Conservation (phyloP, 1,139 yeast species). For the Wickerhamiella pararugosa region DNA sequence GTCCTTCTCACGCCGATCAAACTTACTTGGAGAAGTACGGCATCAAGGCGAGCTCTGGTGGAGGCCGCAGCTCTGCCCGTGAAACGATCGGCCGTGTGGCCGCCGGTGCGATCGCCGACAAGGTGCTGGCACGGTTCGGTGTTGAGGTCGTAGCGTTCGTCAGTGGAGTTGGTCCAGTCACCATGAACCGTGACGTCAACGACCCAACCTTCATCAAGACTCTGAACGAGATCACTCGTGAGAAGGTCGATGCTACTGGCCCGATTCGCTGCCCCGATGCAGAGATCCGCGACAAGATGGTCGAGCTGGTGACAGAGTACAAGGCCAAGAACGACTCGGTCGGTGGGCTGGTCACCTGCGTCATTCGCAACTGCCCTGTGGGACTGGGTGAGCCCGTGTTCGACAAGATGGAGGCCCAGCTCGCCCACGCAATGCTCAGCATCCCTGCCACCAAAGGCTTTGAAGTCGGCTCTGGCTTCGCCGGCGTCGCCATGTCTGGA, state of each 20-base stretch:
- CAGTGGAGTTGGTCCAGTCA: constrained; percentile 67
- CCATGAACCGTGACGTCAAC: constrained; percentile 60
- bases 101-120: constrained; percentile 97
- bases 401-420: constrained; percentile 83
- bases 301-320: constrained; percentile 69
- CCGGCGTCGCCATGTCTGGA: constrained; percentile 81
- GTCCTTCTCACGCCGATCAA: constrained; percentile 97
- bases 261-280: constrained; percentile 91
- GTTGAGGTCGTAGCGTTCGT: constrained; percentile 97
- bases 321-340: constrained; percentile 84
- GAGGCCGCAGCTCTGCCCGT: constrained; percentile 94
- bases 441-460: constrained; percentile 97
- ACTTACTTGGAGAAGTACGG: constrained; percentile 88
- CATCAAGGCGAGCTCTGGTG: constrained; percentile 84
- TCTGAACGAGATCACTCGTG: constrained; percentile 68
- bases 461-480: constrained; percentile 92
- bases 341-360: constrained; percentile 97
- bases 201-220: constrained; percentile 49
- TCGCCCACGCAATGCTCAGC: constrained; percentile 96
- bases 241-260: constrained; percentile 70
- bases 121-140: constrained; percentile 57
- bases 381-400: constrained; percentile 97
- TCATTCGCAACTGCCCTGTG: constrained; percentile 77
- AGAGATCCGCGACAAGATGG: constrained; percentile 60
- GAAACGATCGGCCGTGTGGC: constrained; percentile 98